Conservation (phyloP, 495 filamentous ascomycete species). For the Xylaria curta region DNA sequence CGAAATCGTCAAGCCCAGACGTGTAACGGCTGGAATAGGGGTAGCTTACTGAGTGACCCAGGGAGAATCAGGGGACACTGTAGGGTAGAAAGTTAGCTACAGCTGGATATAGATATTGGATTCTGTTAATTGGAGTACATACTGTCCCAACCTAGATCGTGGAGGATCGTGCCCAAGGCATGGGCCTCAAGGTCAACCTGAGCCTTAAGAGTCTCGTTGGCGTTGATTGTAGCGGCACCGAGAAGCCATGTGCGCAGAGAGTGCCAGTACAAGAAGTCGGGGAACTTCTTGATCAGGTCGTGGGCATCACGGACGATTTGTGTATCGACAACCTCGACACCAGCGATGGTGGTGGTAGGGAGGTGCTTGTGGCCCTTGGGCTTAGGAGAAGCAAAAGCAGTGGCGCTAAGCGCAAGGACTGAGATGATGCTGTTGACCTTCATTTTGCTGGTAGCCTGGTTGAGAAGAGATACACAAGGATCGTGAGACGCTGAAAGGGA, state of each 20-base stretch:
- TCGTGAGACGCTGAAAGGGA: slow-evolving; percentile 4
- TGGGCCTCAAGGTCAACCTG: slow-evolving; percentile 45
- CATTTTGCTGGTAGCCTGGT: slow-evolving; percentile 5
- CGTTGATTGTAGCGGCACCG: slow-evolving; percentile 44
- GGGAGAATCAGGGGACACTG: slow-evolving; percentile 33
- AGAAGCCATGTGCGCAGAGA: slow-evolving; percentile 54
- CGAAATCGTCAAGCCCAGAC: no score
- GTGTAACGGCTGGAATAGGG: not conserved
- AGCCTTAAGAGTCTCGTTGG: slow-evolving; percentile 40
- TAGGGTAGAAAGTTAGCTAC: not conserved
- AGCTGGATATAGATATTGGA: not conserved
- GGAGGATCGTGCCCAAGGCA: slow-evolving; percentile 41
- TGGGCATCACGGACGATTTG: slow-evolving; percentile 41
- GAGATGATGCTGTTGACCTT: slow-evolving; percentile 21
- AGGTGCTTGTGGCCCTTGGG: slow-evolving; percentile 13
- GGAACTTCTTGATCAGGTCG: slow-evolving; percentile 43
- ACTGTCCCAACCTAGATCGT: slow-evolving; percentile 41
- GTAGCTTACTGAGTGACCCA: slow-evolving; percentile 17
- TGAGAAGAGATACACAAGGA: not conserved
- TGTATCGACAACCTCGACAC: slow-evolving; percentile 39
- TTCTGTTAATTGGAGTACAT: slow-evolving; percentile 14
- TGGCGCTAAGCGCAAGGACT: slow-evolving; percentile 22
- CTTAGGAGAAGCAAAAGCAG: slow-evolving; percentile 14
- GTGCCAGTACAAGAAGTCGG: slow-evolving; percentile 52
- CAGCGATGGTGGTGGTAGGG: slow-evolving; percentile 31